phyloP scores from a whole-genome alignment of 176 grass and related monocot genomes.

The Paspalum notatum region DNA sequence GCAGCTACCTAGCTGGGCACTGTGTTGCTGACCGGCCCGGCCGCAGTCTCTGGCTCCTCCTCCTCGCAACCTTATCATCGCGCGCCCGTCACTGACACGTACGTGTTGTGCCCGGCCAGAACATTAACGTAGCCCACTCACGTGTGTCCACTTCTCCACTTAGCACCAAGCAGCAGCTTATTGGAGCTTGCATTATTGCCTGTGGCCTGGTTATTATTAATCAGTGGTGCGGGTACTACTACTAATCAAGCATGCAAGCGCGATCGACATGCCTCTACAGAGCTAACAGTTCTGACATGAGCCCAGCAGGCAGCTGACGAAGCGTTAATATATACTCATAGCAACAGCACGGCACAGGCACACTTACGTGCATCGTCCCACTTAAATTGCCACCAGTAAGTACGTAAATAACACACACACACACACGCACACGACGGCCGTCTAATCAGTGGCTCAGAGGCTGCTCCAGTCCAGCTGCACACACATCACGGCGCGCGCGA shows the following conservation, averaged over 20 bases:
- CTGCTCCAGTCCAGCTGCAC: background rate
- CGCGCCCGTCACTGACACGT: constrained; percentile 10
- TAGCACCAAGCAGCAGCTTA: background rate
- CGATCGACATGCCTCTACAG: background rate
- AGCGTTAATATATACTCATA: background rate
- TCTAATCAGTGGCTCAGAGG: background rate
- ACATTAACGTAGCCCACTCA: constrained; percentile 23
- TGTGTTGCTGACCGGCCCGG: constrained; percentile 27
- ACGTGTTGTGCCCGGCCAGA: background rate
- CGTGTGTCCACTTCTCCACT: background rate
- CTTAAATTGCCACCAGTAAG: background rate
- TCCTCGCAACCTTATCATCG: constrained; percentile 45
- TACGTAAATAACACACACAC: background rate
- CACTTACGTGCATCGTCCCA: background rate
- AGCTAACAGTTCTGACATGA: constrained; percentile 8
- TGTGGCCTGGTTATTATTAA: too few species aligned
- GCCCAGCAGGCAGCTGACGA: background rate
- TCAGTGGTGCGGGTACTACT: too few species aligned
- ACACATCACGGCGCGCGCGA: constrained; percentile 30
- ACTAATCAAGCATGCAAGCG: background rate
- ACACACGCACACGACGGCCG: too few species aligned
- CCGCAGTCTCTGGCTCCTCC: constrained; percentile 19
- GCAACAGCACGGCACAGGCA: background rate
- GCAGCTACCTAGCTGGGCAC: background rate
- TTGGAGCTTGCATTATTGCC: background rate